phyloP scores from a whole-genome alignment of 805 yeast species.

The Yueomyces sinensis region DNA sequence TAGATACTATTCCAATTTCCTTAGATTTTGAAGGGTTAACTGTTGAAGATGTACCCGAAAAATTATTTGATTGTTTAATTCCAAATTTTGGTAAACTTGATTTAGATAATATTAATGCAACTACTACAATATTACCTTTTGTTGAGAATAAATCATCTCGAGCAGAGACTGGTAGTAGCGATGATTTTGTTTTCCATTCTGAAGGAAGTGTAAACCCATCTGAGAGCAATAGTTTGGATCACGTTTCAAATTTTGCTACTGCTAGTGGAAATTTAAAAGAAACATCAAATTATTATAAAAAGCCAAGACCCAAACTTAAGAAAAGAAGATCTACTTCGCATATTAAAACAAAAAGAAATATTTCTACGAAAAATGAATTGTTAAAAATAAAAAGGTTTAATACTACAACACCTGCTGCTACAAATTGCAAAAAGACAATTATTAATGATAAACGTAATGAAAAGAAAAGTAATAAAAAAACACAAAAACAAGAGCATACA shows the following conservation, averaged over 20 bases:
- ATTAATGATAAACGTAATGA: conserved; percentile 6
- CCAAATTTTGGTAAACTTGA: conserved; percentile 10
- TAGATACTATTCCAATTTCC: no score
- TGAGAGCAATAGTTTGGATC: no score
- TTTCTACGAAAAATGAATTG: no score
- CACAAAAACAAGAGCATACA: conserved; percentile 2
- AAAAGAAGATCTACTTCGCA: no score
- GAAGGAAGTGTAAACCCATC: no score
- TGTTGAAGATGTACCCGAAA: conserved; percentile 6
- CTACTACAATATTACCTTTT: background rate
- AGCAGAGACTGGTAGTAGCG: conserved; percentile 18
- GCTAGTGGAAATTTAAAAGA: no score
- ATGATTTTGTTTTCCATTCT: conserved; percentile 18
- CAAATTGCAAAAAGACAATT: background rate
- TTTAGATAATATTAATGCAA: background rate
- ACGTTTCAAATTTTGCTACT: no score
- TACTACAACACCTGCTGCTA: background rate
- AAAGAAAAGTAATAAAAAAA: conserved; percentile 1
- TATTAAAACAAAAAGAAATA: no score
- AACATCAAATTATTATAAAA: no score
- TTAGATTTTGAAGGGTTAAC: no score
- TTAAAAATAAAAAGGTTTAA: background rate
- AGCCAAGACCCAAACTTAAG: no score
- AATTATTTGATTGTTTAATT: conserved; percentile 3
- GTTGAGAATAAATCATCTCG: conserved; percentile 13